Conservation (phyloP, 2,329 filamentous ascomycete species). For the Aaosphaeria arxii region DNA sequence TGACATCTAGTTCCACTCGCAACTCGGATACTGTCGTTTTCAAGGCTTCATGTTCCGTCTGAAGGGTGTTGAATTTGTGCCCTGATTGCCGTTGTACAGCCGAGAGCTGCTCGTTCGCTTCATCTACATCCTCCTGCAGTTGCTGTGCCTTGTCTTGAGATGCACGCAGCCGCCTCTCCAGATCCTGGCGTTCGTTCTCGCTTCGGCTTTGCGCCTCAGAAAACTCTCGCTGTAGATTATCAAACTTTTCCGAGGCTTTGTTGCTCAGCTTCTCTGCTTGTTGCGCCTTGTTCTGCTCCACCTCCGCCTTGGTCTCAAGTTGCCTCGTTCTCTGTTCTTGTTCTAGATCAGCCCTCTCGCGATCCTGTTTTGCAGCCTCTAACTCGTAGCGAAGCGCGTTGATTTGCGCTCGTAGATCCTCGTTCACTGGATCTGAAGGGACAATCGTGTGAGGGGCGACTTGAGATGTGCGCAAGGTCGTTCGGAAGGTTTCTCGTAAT, state of each 20-base stretch:
- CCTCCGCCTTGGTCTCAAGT: constrained; percentile 74
- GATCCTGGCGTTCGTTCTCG: constrained; percentile 53
- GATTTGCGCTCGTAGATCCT: constrained; percentile 85
- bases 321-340: constrained; percentile 84
- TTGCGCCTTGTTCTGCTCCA: constrained; percentile 71
- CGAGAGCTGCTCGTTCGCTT: constrained; percentile 72
- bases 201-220: constrained; percentile 53
- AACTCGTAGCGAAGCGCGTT: constrained; percentile 86
- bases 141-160: constrained; percentile 69
- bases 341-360: constrained; percentile 72
- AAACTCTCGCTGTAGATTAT: constrained; percentile 53
- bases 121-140: constrained; percentile 78
- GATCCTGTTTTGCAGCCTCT: constrained; percentile 82
- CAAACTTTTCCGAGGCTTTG: constrained; percentile 53
- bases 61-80: constrained; percentile 58
- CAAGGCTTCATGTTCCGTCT: constrained; percentile 58
- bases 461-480: constrained; percentile 42
- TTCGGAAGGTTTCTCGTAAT: constrained; percentile 40
- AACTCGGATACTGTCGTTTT: constrained; percentile 59
- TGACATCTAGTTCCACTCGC: constrained; percentile 56
- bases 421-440: constrained; percentile 52
- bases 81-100: constrained; percentile 65
- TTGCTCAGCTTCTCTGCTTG: constrained; percentile 54
- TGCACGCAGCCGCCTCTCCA: constrained; percentile 55
- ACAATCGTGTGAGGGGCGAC: constrained; percentile 25